These are phyloP conservation scores for Oehlia diaphana DNA, from an alignment of 192 early-diverging fungal genomes.

Conservation along the genomic window DNA sequence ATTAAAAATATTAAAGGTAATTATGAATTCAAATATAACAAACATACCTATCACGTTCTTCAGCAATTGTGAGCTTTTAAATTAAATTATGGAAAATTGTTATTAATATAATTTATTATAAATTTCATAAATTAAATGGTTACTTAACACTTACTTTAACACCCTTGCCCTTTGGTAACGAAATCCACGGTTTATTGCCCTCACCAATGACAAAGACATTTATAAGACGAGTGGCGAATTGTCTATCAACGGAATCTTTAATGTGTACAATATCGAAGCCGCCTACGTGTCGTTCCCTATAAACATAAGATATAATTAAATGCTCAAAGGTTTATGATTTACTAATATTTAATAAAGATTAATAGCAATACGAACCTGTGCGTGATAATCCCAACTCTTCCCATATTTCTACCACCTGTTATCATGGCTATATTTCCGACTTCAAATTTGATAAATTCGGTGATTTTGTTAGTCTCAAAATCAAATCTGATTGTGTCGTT, in stretches of 20 bases:
- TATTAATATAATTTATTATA: background rate
- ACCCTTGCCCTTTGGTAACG: slow-evolving; percentile 99
- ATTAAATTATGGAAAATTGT: background rate
- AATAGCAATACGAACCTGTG: slow-evolving; percentile 54
- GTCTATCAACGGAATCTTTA: slow-evolving; percentile 93
- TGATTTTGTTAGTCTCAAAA: slow-evolving; percentile 90
- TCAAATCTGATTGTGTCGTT: slow-evolving; percentile 99
- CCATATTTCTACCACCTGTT: slow-evolving; percentile 99
- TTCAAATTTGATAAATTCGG: slow-evolving; percentile 96
- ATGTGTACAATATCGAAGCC: slow-evolving; percentile 91
- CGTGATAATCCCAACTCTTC: slow-evolving; percentile 94
- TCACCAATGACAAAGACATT: slow-evolving; percentile 90
- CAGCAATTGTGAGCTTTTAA: slow-evolving; percentile 82
- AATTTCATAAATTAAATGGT: background rate
- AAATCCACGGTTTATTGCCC: slow-evolving; percentile 92
- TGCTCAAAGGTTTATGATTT: background rate
- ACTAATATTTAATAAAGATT: background rate
- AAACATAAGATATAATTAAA: background rate
- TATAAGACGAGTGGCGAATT: slow-evolving; percentile 95
- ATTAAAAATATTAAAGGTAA: background rate
- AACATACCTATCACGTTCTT: slow-evolving; percentile 86
- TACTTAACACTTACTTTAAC: slow-evolving; percentile 59
- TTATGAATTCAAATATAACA: background rate
- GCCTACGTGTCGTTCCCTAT: slow-evolving; percentile 16
- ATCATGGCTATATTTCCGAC: slow-evolving; percentile 94